These are phyloP conservation scores for Rhododendron kiyosumense DNA, from an alignment of 148 eudicot species.

Conservation along the genomic window DNA sequence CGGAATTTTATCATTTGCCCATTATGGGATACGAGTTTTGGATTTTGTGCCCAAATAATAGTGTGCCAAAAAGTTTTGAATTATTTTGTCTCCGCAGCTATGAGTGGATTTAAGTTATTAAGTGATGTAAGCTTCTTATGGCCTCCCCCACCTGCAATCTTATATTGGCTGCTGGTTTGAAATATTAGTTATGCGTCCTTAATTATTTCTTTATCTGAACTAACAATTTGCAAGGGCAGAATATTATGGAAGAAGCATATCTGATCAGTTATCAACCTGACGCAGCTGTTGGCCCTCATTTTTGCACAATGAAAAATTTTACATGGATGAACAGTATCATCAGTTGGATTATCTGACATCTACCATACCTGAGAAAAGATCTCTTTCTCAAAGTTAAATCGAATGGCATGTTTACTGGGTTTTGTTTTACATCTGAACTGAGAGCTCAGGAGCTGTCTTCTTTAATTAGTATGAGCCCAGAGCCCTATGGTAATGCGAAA, in stretches of 20 bases:
- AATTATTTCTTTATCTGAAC: not conserved
- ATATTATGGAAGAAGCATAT: not conserved
- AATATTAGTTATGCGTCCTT: not conserved
- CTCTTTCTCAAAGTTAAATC: not conserved
- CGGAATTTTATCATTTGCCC: not conserved
- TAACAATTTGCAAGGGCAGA: not conserved
- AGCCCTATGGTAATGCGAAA: not conserved
- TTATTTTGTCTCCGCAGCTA: not conserved
- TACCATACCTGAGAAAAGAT: not conserved
- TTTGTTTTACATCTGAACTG: not conserved
- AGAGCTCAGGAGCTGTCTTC: not conserved
- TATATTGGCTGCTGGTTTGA: not conserved
- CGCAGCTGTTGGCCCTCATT: not conserved
- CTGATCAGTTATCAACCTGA: not conserved
- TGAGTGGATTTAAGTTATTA: not conserved
- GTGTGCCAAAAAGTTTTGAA: not conserved
- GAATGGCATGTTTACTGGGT: not conserved
- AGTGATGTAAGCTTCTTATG: not conserved
- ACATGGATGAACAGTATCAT: not conserved
- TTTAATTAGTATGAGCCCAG: not conserved
- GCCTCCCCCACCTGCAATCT: not conserved
- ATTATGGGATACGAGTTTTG: not conserved
- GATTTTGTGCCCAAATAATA: not conserved
- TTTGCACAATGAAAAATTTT: not conserved
- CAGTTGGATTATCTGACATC: not conserved